These are phyloP conservation scores for Patellifolia procumbens DNA, from an alignment of 179 eudicot species.

Conservation along the genomic window DNA sequence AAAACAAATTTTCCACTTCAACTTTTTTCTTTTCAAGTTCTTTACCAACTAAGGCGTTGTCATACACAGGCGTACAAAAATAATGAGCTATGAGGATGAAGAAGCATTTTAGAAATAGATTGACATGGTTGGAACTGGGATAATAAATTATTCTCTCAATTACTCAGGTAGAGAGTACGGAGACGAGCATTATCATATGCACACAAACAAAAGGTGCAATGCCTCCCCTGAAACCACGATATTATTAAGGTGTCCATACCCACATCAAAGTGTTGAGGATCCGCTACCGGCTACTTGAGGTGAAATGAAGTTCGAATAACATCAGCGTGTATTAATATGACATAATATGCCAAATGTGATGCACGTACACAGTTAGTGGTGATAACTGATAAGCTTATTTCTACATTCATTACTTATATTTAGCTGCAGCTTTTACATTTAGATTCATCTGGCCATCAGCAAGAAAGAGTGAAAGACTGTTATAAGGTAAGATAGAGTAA, in stretches of 20 bases:
- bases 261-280: too few relatives aligned
- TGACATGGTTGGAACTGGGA: neutral
- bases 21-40: too few relatives aligned
- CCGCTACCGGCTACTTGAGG: too few relatives aligned
- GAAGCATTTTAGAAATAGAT: neutral
- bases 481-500: neutral
- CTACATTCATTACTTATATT: too few relatives aligned
- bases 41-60: too few relatives aligned
- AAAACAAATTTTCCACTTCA: too few relatives aligned
- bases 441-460: neutral
- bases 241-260: too few relatives aligned
- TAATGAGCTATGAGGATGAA: neutral
- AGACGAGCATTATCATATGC: neutral
- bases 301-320: constrained; percentile 1
- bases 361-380: too few relatives aligned
- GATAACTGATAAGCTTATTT: too few relatives aligned
- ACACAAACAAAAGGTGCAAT: neutral
- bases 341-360: too few relatives aligned
- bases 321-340: neutral
- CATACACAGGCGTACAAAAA: neutral
- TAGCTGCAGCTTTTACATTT: neutral
- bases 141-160: neutral
- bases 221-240: neutral
- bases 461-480: neutral
- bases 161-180: neutral